phyloP scores from a whole-genome alignment of 1,284 basidiomycete species.

The Tausonia pullulans region DNA sequence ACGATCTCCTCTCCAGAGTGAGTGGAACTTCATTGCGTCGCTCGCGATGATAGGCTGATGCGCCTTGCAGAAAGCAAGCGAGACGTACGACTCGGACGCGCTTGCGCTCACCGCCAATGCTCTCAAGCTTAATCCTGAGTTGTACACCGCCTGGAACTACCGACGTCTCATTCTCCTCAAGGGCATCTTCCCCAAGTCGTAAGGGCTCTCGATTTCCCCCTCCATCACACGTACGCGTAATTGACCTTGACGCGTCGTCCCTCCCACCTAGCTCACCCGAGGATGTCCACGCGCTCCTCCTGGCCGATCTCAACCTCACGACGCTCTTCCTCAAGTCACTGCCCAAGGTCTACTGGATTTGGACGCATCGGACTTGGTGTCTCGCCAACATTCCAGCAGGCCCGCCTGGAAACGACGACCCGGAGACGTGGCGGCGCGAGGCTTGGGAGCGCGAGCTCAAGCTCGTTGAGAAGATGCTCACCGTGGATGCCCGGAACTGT shows the following conservation, averaged over 20 bases:
- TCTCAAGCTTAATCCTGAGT: conserved; percentile 74
- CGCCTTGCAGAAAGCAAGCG: conserved; percentile 48
- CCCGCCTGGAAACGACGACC: conserved; percentile 36
- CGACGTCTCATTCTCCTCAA: conserved; percentile 58
- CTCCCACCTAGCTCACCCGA: conserved; percentile 46
- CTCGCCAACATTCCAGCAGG: conserved; percentile 67
- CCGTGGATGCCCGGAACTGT: conserved; percentile 84
- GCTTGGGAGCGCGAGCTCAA: conserved; percentile 74
- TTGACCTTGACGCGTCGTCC: not conserved
- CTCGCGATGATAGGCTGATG: not conserved
- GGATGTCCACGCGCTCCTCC: conserved; percentile 52
- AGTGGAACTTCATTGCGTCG: conserved; percentile 22
- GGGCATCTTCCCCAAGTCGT: conserved; percentile 60
- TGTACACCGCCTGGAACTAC: conserved; percentile 90
- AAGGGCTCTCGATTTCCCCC: not conserved
- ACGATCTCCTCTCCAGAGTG: conserved; percentile 55
- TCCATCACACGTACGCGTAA: not conserved
- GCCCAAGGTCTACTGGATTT: conserved; percentile 93
- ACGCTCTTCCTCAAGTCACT: conserved; percentile 64
- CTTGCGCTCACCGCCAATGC: conserved; percentile 61
- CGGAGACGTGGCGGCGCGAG: conserved; percentile 50
- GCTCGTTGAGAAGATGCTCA: conserved; percentile 79
- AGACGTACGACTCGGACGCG: conserved; percentile 55
- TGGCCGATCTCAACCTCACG: conserved; percentile 67
- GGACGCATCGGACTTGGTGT: conserved; percentile 93